Conservation (phyloP, 352 stramenopile species). For the Pythium periplocum region DNA sequence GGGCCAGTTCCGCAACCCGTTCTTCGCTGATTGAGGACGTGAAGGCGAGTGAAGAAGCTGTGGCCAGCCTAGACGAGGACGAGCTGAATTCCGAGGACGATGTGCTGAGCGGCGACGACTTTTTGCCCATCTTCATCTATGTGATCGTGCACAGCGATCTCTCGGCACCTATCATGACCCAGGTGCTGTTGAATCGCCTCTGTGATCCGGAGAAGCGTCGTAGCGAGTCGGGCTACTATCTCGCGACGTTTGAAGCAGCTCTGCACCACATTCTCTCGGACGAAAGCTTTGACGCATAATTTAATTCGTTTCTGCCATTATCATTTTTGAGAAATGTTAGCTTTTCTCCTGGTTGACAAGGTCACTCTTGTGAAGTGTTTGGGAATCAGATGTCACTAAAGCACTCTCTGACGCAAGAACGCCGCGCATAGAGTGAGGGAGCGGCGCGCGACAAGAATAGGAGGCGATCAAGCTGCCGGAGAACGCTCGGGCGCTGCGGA, state of each 20-base stretch:
- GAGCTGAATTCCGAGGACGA: slow-evolving; percentile 30
- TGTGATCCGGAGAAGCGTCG: slow-evolving; percentile 81
- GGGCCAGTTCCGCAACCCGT: not conserved
- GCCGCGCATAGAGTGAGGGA: slow-evolving; percentile 1
- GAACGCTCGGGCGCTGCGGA: too few relatives aligned
- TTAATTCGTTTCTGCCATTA: slow-evolving; percentile 1
- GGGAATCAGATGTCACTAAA: not conserved
- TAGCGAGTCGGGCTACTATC: slow-evolving; percentile 85
- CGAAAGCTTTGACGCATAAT: slow-evolving; percentile 30
- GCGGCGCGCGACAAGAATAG: not conserved
- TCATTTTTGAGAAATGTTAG: too few relatives aligned
- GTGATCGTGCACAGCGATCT: slow-evolving; percentile 83
- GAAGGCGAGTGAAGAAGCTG: too few relatives aligned
- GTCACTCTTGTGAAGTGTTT: slow-evolving; percentile 2
- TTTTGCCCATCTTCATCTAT: slow-evolving; percentile 88
- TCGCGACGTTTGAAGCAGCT: slow-evolving; percentile 78
- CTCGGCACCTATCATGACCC: slow-evolving; percentile 67
- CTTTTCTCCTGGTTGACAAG: not conserved
- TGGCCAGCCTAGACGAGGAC: too few relatives aligned
- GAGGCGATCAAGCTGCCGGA: not conserved
- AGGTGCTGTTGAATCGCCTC: slow-evolving; percentile 77
- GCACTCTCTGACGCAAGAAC: not conserved
- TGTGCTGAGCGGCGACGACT: slow-evolving; percentile 80
- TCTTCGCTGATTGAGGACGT: not conserved
- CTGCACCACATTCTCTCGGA: slow-evolving; percentile 76